These are phyloP conservation scores for Verticillium klebahnii DNA, from an alignment of 2,329 filamentous ascomycete species.

Conservation along the genomic window DNA sequence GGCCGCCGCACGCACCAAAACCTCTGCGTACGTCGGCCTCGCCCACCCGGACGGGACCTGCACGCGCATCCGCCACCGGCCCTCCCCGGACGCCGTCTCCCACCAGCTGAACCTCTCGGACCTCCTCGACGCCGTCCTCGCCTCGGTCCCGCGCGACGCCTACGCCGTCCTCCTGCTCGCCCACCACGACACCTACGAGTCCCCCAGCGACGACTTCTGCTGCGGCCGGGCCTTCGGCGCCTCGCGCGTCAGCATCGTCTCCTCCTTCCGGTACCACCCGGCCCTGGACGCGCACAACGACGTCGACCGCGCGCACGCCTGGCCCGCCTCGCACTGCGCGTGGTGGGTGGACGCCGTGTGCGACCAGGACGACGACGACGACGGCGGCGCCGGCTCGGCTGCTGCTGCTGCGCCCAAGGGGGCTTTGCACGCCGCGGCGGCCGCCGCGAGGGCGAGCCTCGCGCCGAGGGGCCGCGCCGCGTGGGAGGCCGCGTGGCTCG, in stretches of 20 bases:
- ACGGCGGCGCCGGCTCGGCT: not conserved
- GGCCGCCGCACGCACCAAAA: conserved; percentile 23
- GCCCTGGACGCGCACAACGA: conserved; percentile 31
- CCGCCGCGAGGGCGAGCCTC: conserved; percentile 15
- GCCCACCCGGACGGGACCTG: conserved; percentile 23
- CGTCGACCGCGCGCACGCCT: conserved; percentile 48
- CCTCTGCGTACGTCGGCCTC: conserved; percentile 39
- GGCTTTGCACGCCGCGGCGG: conserved; percentile 29
- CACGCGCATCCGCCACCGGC: conserved; percentile 47
- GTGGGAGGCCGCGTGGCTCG: conserved; percentile 48
- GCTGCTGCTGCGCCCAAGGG: not conserved
- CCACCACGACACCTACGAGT: conserved; percentile 61
- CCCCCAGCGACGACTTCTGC: conserved; percentile 61
- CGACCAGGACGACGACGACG: conserved; percentile 16
- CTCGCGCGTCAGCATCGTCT: conserved; percentile 58
- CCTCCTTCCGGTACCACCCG: conserved; percentile 58
- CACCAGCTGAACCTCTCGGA: conserved; percentile 57
- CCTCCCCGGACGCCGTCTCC: conserved; percentile 35
- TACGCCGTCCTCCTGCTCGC: conserved; percentile 54
- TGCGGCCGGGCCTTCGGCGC: conserved; percentile 64
- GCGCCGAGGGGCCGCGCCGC: conserved; percentile 19
- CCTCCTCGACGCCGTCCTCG: conserved; percentile 52
- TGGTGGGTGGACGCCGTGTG: conserved; percentile 39
- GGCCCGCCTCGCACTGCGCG: conserved; percentile 60
- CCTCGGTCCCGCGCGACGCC: conserved; percentile 50